These are phyloP conservation scores for Candida neerlandica DNA, from an alignment of 1,139 yeast genomes.

Conservation along the genomic window DNA sequence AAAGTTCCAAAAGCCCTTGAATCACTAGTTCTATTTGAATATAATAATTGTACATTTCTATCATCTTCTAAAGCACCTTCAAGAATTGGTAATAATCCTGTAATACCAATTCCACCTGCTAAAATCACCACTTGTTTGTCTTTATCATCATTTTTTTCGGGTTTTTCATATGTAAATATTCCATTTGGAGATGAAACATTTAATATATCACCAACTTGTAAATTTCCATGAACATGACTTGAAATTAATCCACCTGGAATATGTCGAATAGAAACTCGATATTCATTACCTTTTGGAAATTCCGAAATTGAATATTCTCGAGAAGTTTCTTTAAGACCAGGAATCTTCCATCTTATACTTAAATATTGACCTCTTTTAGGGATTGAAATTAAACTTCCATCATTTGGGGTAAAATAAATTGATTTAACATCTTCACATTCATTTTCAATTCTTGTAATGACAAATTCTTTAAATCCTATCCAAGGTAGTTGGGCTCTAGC, in stretches of 20 bases:
- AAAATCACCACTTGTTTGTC: slow-evolving; percentile 44
- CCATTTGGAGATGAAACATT: slow-evolving; percentile 56
- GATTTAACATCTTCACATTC: slow-evolving; percentile 56
- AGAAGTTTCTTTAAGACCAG: slow-evolving; percentile 39
- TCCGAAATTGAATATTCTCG: slow-evolving; percentile 58
- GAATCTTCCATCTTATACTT: slow-evolving; percentile 47
- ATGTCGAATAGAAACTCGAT: slow-evolving; percentile 55
- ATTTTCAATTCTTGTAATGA: slow-evolving; percentile 39
- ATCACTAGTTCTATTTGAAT: slow-evolving; percentile 29
- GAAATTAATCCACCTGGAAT: slow-evolving; percentile 53
- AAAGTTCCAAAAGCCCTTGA: slow-evolving; percentile 31
- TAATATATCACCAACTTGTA: slow-evolving; percentile 51
- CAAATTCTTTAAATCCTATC: slow-evolving; percentile 58
- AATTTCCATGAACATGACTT: slow-evolving; percentile 47
- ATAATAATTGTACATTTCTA: slow-evolving; percentile 28
- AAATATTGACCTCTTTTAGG: slow-evolving; percentile 65
- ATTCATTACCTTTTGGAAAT: slow-evolving; percentile 33
- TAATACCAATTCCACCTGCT: slow-evolving; percentile 70
- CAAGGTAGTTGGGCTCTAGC: slow-evolving; percentile 51
- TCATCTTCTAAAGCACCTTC: slow-evolving; percentile 37
- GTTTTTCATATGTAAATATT: slow-evolving; percentile 38
- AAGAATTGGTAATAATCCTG: slow-evolving; percentile 59
- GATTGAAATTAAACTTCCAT: slow-evolving; percentile 33
- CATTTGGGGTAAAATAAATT: slow-evolving; percentile 53
- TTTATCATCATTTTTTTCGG: slow-evolving; percentile 1